These are phyloP conservation scores for Pestalotiopsis sp. DNA, from an alignment of 2,329 filamentous ascomycete genomes.

Conservation along the genomic window DNA sequence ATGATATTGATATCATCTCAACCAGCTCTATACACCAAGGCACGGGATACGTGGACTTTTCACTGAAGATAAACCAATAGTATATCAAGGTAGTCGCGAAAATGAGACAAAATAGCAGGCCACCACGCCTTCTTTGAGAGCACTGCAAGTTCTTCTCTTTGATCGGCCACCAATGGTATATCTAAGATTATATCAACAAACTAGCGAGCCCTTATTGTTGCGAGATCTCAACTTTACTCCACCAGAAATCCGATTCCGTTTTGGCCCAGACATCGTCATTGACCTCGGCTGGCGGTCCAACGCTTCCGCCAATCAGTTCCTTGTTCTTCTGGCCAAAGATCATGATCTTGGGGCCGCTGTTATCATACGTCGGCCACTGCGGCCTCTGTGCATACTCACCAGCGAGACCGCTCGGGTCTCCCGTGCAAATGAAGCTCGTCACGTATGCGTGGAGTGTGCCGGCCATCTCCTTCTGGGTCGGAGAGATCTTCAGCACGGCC, in stretches of 20 bases:
- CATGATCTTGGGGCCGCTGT: slow-evolving; percentile 32
- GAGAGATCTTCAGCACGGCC: slow-evolving; percentile 34
- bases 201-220: slow-evolving; percentile 25
- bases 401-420: slow-evolving; percentile 43
- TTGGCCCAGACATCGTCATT: slow-evolving; percentile 42
- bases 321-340: slow-evolving; percentile 48
- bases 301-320: slow-evolving; percentile 46
- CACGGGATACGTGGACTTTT: slow-evolving; percentile 92
- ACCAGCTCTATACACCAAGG: slow-evolving; percentile 98
- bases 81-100: background rate
- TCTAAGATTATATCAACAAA: background rate
- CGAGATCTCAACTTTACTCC: slow-evolving; percentile 40
- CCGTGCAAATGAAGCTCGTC: slow-evolving; percentile 48
- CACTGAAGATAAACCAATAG: slow-evolving; percentile 75
- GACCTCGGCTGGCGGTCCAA: slow-evolving; percentile 38
- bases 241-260: slow-evolving; percentile 50
- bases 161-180: background rate
- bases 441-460: slow-evolving; percentile 48
- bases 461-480: slow-evolving; percentile 43
- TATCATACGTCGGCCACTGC: slow-evolving; percentile 12
- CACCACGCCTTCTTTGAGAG: too few species aligned
- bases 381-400: slow-evolving; percentile 25
- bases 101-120: background rate
- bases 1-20: slow-evolving; percentile 92
- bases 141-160: too few species aligned